Conservation (phyloP, 2,329 filamentous ascomycete genomes). For the Blumeria hordei region DNA sequence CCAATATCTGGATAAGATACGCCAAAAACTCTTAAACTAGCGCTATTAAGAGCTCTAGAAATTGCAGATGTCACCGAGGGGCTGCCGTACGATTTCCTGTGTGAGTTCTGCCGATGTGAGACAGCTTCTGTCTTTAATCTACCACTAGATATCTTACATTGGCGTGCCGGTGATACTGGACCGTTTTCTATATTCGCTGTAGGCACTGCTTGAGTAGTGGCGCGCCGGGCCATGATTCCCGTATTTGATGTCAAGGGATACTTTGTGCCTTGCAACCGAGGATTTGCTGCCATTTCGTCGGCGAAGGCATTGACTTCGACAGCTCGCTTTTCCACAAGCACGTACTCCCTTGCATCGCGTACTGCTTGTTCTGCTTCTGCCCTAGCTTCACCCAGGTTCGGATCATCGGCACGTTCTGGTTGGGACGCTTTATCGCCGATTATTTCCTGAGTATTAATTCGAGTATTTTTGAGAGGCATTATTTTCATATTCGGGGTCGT, state of each 20-base stretch:
- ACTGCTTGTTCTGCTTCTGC: constrained; percentile 41
- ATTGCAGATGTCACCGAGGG: constrained; percentile 74
- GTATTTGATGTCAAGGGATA: constrained; percentile 25
- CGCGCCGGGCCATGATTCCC: constrained; percentile 44
- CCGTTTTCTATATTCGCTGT: constrained; percentile 46
- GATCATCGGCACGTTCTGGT: constrained; percentile 2
- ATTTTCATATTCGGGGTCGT: constrained; percentile 14
- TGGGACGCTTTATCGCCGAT: constrained; percentile 6
- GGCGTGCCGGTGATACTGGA: constrained; percentile 39
- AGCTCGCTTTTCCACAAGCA: constrained; percentile 80
- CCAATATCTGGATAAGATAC: constrained; percentile 38
- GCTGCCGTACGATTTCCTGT: constrained; percentile 42
- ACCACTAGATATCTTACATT: constrained; percentile 48
- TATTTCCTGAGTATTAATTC: constrained; percentile 5
- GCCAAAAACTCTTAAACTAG: constrained; percentile 52
- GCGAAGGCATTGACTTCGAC: constrained; percentile 95
- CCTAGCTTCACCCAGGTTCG: constrained; percentile 30
- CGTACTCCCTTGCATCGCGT: constrained; percentile 82
- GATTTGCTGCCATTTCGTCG: constrained; percentile 75
- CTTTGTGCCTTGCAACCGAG: constrained; percentile 20
- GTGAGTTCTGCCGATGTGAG: constrained; percentile 56
- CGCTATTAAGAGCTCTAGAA: constrained; percentile 84
- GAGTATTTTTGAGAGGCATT: constrained; percentile 14
- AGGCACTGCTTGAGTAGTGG: constrained; percentile 53
- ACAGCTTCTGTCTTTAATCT: constrained; percentile 31